These are phyloP conservation scores for Colletotrichum sp. DNA, from an alignment of 2,329 filamentous ascomycete genomes.

Conservation along the genomic window DNA sequence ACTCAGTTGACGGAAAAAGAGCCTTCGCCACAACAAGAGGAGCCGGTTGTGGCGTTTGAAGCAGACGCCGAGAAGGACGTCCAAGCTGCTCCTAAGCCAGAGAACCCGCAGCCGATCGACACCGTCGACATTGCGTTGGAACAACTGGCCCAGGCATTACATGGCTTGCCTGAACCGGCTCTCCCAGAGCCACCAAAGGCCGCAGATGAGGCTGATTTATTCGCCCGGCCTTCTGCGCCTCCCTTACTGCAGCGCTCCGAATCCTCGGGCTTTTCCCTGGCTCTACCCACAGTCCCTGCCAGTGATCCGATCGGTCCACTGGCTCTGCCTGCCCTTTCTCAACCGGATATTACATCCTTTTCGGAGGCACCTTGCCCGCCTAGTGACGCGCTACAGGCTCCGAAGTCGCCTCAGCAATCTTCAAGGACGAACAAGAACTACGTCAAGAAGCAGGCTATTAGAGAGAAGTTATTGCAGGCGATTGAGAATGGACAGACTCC, in stretches of 20 bases:
- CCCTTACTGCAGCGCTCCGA: slow-evolving; percentile 18
- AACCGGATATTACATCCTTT: slow-evolving; percentile 23
- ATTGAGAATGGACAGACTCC: slow-evolving; percentile 85
- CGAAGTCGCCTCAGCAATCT: slow-evolving; percentile 39
- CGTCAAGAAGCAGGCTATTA: slow-evolving; percentile 67
- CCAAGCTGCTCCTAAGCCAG: slow-evolving; percentile 8
- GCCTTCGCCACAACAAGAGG: slow-evolving; percentile 23
- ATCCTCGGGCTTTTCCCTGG: slow-evolving; percentile 31
- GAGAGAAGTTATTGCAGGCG: slow-evolving; percentile 62
- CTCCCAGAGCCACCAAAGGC: background rate
- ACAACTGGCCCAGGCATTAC: slow-evolving; percentile 4
- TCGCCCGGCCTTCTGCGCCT: slow-evolving; percentile 4
- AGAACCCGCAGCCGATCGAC: background rate
- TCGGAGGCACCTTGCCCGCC: slow-evolving; percentile 46
- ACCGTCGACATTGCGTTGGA: slow-evolving; percentile 1
- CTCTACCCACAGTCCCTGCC: slow-evolving; percentile 37
- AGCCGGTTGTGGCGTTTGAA: slow-evolving; percentile 23
- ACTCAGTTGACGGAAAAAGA: slow-evolving; percentile 20
- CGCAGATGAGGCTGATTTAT: background rate
- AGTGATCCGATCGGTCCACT: slow-evolving; percentile 33
- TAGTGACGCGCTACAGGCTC: slow-evolving; percentile 43
- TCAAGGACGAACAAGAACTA: slow-evolving; percentile 65
- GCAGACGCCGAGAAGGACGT: background rate
- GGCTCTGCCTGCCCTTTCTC: slow-evolving; percentile 31
- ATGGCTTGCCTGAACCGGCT: background rate